These are phyloP conservation scores for Penicillium sp. DNA, from an alignment of 2,329 filamentous ascomycete species.

Conservation along the genomic window DNA sequence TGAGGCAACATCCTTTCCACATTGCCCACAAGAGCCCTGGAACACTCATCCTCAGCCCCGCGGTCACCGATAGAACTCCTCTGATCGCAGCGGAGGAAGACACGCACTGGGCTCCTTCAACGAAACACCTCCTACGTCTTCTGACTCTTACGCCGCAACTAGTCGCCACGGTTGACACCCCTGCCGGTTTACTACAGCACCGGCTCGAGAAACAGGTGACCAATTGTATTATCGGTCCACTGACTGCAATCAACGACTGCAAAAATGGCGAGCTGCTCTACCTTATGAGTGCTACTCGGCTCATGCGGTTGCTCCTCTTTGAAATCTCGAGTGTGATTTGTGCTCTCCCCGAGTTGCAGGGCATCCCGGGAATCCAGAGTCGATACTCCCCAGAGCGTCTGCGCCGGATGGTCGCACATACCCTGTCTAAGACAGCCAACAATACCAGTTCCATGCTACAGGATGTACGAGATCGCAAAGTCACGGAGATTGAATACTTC, in stretches of 20 bases:
- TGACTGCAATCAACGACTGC: conserved; percentile 76
- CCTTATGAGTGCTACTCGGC: conserved; percentile 63
- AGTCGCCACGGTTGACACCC: conserved; percentile 57
- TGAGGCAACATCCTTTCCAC: conserved; percentile 50
- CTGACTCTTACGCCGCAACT: conserved; percentile 64
- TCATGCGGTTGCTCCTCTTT: conserved; percentile 68
- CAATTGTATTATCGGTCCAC: conserved; percentile 72
- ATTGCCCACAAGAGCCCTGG: conserved; percentile 60
- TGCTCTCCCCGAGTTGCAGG: conserved; percentile 69
- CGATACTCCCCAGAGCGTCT: conserved; percentile 62
- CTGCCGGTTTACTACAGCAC: conserved; percentile 63
- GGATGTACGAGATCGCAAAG: conserved; percentile 58
- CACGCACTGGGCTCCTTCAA: conserved; percentile 36
- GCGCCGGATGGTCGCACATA: conserved; percentile 57
- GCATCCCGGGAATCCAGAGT: conserved; percentile 57
- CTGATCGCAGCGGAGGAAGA: conserved; percentile 24
- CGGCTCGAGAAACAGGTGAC: conserved; percentile 80
- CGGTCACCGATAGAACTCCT: conserved; percentile 33
- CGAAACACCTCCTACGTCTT: conserved; percentile 63
- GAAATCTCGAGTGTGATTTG: conserved; percentile 74
- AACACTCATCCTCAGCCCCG: conserved; percentile 56
- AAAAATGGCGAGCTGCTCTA: conserved; percentile 68
- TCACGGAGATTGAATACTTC: conserved; percentile 76
- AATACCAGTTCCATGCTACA: conserved; percentile 67
- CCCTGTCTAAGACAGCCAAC: conserved; percentile 55